These are phyloP conservation scores for Barnettozyma sucrosica DNA, from an alignment of 805 yeast genomes.

Conservation along the genomic window DNA sequence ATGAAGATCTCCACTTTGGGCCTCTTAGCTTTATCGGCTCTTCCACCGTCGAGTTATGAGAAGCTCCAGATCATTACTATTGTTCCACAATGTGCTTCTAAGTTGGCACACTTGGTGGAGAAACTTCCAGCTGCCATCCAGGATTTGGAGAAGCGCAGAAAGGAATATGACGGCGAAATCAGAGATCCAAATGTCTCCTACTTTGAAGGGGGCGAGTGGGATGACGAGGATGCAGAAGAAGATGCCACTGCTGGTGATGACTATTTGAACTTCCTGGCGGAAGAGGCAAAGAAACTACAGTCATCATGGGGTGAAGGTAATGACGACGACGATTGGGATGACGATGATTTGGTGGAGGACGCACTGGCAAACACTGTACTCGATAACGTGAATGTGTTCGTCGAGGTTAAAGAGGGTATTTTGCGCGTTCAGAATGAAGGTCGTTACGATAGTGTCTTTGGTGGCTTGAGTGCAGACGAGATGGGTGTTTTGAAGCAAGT, in stretches of 20 bases:
- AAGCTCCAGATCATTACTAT: slow-evolving; percentile 32
- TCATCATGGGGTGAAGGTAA: slow-evolving; percentile 32
- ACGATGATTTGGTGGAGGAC: slow-evolving; percentile 77
- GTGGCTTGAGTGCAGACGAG: not conserved
- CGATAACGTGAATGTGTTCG: slow-evolving; percentile 69
- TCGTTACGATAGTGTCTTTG: not conserved
- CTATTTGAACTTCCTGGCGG: slow-evolving; percentile 42
- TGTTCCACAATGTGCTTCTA: slow-evolving; percentile 45
- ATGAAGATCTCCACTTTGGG: slow-evolving; percentile 72
- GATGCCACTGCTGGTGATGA: slow-evolving; percentile 34
- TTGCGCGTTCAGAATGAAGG: not conserved
- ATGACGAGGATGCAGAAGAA: slow-evolving; percentile 29
- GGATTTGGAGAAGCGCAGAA: slow-evolving; percentile 56
- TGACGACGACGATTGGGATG: slow-evolving; percentile 57
- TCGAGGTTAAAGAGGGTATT: not conserved
- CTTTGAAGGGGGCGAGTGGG: slow-evolving; percentile 25
- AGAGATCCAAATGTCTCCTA: slow-evolving; percentile 27
- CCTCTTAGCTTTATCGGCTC: slow-evolving; percentile 40
- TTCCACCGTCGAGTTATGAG: slow-evolving; percentile 26
- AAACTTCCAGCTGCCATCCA: slow-evolving; percentile 69
- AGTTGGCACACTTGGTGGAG: slow-evolving; percentile 46
- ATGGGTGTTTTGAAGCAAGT: slow-evolving; percentile 3
- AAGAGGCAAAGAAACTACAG: slow-evolving; percentile 36
- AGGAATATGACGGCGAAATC: slow-evolving; percentile 29
- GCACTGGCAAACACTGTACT: slow-evolving; percentile 74